A percentile compares a stretch with the other conserved stretches of the same genome.
Conservation (phyloP, 2,329 filamentous ascomycete genomes). For the Orbilia blumenaviensis region DNA sequence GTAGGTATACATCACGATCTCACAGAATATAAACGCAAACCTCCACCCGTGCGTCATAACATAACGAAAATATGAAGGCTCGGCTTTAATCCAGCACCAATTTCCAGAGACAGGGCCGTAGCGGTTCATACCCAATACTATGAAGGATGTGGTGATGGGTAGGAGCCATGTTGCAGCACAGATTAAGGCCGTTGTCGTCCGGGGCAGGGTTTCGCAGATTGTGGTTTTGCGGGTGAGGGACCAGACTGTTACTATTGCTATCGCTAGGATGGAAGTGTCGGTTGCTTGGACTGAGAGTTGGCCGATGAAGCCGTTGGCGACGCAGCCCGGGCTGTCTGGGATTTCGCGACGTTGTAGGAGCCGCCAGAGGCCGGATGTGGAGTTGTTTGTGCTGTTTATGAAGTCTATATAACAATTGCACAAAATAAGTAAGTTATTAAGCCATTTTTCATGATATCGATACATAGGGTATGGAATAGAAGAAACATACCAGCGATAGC, state of each 20-base stretch:
- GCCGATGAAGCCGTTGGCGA: constrained; percentile 63
- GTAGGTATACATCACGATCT: constrained; percentile 62
- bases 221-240: constrained; percentile 60
- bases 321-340: constrained; percentile 60
- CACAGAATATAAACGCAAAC: constrained; percentile 62
- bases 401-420: constrained; percentile 59
- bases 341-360: constrained; percentile 59
- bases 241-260: constrained; percentile 63
- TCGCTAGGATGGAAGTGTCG: constrained; percentile 63
- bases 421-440: too few relatives aligned
- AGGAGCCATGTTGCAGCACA: constrained; percentile 62
- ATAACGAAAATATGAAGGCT: constrained; percentile 62
- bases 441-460: not conserved
- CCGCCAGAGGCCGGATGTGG: constrained; percentile 61
- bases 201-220: constrained; percentile 43
- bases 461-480: not conserved
- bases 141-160: constrained; percentile 61
- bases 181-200: constrained; percentile 57
- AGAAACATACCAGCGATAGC: constrained; percentile 45
- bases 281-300: constrained; percentile 64
- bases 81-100: constrained; percentile 64
- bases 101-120: constrained; percentile 63
- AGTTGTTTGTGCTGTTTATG: constrained; percentile 63
- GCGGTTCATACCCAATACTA: constrained; percentile 58
- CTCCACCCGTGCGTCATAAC: constrained; percentile 64